Evolutionary conservation across 108 stramenopile species (phyloP).

Genomic region (Aureococcus anophagefferens): DNA sequence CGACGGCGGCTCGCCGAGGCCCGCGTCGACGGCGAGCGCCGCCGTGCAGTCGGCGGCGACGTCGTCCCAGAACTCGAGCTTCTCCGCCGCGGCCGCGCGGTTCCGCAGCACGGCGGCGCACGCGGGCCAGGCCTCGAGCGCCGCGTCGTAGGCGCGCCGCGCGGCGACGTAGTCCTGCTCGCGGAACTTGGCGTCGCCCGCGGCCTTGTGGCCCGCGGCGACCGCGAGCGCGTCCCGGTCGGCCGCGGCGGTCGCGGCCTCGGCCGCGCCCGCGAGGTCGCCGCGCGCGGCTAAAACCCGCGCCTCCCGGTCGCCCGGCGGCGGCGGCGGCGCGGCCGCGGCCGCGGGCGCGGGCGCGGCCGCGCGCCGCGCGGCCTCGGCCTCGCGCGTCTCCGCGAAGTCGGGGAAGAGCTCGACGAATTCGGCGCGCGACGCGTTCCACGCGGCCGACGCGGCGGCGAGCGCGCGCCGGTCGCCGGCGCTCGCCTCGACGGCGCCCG

Average conservation of each 20-base stretch:
- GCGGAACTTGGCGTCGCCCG: background rate
- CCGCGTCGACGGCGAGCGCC: background rate
- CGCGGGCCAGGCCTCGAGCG: background rate
- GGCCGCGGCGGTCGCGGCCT: too few species aligned
- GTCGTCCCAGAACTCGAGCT: background rate
- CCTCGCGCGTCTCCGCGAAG: background rate
- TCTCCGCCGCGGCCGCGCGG: background rate
- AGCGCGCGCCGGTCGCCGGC: slow-evolving; percentile 17
- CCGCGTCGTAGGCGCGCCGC: background rate
- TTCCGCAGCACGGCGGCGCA: background rate
- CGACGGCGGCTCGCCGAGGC: background rate
- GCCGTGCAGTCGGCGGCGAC: background rate
- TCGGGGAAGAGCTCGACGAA: background rate
- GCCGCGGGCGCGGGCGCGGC: too few species aligned
- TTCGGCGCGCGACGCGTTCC: background rate
- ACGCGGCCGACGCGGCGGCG: slow-evolving; percentile 23
- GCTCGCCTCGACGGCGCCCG: slow-evolving; percentile 32
- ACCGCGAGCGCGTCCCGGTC: too few species aligned
- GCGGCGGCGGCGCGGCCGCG: too few species aligned
- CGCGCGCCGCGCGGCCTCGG: too few species aligned
- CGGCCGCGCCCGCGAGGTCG: too few species aligned
- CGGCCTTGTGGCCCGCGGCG: background rate
- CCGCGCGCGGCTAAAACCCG: too few species aligned
- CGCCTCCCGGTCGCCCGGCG: too few species aligned
- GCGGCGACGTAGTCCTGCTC: background rate